Conservation (phyloP, 345 rosid species). For the Lumnitzera racemosa region DNA sequence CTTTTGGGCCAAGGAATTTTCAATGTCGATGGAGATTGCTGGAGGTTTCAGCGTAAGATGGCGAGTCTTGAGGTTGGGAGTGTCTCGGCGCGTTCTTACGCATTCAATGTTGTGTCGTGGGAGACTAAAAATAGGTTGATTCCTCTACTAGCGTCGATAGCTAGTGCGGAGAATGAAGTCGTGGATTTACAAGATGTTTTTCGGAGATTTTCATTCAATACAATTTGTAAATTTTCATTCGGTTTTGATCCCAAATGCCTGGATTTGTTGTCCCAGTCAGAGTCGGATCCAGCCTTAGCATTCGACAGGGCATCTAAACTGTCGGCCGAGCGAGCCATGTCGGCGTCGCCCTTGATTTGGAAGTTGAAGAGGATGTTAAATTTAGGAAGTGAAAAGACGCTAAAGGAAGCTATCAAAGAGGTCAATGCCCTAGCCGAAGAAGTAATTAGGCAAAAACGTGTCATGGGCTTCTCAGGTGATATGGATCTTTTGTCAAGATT, state of each 20-base stretch:
- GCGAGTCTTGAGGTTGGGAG: constrained; percentile 49
- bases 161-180: too few relatives aligned
- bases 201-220: constrained; percentile 45
- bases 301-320: constrained; percentile 43
- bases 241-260: constrained; percentile 52
- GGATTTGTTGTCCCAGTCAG: constrained; percentile 21
- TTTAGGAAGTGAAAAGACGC: constrained; percentile 41
- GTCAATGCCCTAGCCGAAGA: constrained; percentile 33
- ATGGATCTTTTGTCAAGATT: constrained; percentile 50
- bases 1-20: constrained; percentile 56
- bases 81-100: constrained; percentile 23
- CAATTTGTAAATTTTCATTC: constrained; percentile 41
- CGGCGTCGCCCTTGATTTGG: constrained; percentile 37
- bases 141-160: constrained; percentile 19
- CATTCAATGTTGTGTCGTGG: constrained; percentile 22
- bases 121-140: constrained; percentile 32
- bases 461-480: constrained; percentile 18
- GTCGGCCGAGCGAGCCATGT: constrained; percentile 36
- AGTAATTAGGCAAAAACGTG: constrained; percentile 28
- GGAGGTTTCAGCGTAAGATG: constrained; percentile 50
- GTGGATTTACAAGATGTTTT: constrained; percentile 49
- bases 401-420: constrained; percentile 33
- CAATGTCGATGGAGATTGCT: constrained; percentile 50
- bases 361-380: constrained; percentile 34
- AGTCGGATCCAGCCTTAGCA: constrained; percentile 25